A percentile compares a stretch with the other conserved stretches of the same genome.
phyloP scores from a whole-genome alignment of 2,329 filamentous ascomycete genomes.

The Aspergillus costaricaensis region DNA sequence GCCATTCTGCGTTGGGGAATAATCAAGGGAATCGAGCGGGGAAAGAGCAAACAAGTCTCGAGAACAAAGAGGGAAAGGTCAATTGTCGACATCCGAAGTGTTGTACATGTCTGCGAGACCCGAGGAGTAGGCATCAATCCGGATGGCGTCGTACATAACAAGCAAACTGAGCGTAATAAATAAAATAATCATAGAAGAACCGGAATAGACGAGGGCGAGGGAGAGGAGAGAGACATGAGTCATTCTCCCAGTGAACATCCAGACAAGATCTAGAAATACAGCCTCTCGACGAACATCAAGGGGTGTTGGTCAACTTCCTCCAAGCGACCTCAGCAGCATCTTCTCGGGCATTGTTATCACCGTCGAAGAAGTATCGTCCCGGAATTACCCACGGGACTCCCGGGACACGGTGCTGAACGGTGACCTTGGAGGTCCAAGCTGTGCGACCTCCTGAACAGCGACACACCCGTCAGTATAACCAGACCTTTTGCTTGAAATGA shows the following conservation, averaged over 20 bases:
- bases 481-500: constrained; percentile 25
- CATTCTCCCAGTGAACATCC: not conserved
- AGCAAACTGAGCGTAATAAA: not conserved
- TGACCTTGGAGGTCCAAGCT: constrained; percentile 82
- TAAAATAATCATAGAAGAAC: not conserved
- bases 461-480: constrained; percentile 23
- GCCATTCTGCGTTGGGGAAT: not conserved
- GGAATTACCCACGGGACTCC: constrained; percentile 47
- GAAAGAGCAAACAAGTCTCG: too few species aligned
- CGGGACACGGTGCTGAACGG: constrained; percentile 49
- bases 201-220: constrained; percentile 11
- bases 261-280: constrained; percentile 5
- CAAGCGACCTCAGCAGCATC: constrained; percentile 82
- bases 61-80: not conserved
- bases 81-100: constrained; percentile 24
- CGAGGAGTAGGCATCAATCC: constrained; percentile 25
- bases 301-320: constrained; percentile 30
- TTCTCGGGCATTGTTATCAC: constrained; percentile 83
- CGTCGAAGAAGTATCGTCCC: constrained; percentile 92
- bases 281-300: not conserved
- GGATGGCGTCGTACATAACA: constrained; percentile 22
- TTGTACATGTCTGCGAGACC: constrained; percentile 26
- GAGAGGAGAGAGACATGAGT: constrained; percentile 4
- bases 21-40: not conserved
- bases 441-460: constrained; percentile 72